Percentiles rank a stretch among this genome's conserved stretches.
These are phyloP conservation scores for Colletotrichum sidae DNA, from an alignment of 2,329 filamentous ascomycete species.

Conservation along the genomic window DNA sequence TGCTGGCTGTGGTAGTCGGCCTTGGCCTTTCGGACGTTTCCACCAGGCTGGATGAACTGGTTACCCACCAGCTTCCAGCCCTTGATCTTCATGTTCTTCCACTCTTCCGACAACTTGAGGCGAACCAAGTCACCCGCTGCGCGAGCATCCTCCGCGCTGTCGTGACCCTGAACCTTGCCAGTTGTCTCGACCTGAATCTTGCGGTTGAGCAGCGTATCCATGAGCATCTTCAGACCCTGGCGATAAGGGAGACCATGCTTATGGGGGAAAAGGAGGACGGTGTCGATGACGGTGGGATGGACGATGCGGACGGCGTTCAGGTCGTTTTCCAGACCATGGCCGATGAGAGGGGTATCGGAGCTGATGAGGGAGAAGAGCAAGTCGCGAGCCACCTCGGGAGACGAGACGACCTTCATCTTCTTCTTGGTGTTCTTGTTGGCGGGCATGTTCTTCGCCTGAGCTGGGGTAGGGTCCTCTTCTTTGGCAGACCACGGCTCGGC, in stretches of 20 bases:
- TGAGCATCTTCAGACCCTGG: constrained; percentile 80
- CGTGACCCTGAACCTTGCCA: constrained; percentile 74
- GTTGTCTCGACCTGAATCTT: constrained; percentile 80
- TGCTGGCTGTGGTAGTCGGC: constrained; percentile 41
- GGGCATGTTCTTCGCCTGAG: constrained; percentile 39
- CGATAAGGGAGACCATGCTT: constrained; percentile 80
- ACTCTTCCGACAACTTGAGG: constrained; percentile 75
- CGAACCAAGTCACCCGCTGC: constrained; percentile 89
- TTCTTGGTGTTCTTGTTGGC: constrained; percentile 44
- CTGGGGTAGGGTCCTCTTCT: constrained; percentile 37
- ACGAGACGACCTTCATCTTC: constrained; percentile 78
- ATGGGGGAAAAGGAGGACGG: constrained; percentile 85
- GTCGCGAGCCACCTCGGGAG: constrained; percentile 78
- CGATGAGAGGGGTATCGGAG: constrained; percentile 85
- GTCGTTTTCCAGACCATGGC: constrained; percentile 96
- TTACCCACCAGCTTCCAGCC: constrained; percentile 75
- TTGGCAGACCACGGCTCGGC: constrained; percentile 68
- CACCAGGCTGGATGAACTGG: constrained; percentile 53
- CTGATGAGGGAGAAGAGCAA: constrained; percentile 82
- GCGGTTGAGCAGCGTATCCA: constrained; percentile 74
- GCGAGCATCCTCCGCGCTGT: constrained; percentile 90
- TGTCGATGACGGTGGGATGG: constrained; percentile 88
- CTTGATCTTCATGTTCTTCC: constrained; percentile 72
- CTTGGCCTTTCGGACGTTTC: constrained; percentile 11
- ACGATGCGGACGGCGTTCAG: constrained; percentile 87